A percentile compares a stretch with the other conserved stretches of the same genome.
Evolutionary conservation across 176 grass and related monocot genomes (phyloP).

Genomic region (Oryza longistaminata): DNA sequence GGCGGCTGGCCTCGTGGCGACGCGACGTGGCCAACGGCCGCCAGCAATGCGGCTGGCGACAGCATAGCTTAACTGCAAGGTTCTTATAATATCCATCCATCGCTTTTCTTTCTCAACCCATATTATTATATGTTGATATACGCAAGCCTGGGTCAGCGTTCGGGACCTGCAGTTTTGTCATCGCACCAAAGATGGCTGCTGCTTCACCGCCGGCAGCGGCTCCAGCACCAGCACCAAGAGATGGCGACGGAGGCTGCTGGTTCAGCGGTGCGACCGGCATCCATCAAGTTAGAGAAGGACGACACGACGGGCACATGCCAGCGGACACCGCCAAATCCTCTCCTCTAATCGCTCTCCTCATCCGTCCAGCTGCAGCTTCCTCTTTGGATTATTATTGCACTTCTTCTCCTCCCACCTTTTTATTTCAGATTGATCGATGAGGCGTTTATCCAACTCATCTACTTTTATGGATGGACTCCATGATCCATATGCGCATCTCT

Average conservation of each 20-base stretch:
- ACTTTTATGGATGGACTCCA: too few relatives aligned
- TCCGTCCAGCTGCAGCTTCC: background rate
- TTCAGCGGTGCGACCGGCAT: too few relatives aligned
- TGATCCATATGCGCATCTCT: too few relatives aligned
- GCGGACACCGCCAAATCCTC: background rate
- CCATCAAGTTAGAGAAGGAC: background rate
- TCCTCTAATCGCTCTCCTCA: background rate
- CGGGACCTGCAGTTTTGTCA: conserved; percentile 43
- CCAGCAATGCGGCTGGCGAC: conserved; percentile 74
- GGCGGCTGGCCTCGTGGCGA: conserved; percentile 73
- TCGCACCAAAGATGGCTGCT: background rate
- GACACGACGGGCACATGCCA: background rate
- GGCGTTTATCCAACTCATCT: background rate
- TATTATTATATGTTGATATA: background rate
- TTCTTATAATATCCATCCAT: background rate
- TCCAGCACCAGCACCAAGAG: background rate
- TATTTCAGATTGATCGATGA: background rate
- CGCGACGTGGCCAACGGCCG: conserved; percentile 79
- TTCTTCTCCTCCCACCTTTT: background rate
- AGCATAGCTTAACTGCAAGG: conserved; percentile 69
- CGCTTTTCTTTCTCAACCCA: too few relatives aligned
- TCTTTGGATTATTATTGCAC: background rate
- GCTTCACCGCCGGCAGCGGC: background rate
- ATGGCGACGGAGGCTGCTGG: background rate
- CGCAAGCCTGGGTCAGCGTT: conserved; percentile 55